phyloP scores from a whole-genome alignment of 768 basidiomycete genomes.

The Mycena belliarum region DNA sequence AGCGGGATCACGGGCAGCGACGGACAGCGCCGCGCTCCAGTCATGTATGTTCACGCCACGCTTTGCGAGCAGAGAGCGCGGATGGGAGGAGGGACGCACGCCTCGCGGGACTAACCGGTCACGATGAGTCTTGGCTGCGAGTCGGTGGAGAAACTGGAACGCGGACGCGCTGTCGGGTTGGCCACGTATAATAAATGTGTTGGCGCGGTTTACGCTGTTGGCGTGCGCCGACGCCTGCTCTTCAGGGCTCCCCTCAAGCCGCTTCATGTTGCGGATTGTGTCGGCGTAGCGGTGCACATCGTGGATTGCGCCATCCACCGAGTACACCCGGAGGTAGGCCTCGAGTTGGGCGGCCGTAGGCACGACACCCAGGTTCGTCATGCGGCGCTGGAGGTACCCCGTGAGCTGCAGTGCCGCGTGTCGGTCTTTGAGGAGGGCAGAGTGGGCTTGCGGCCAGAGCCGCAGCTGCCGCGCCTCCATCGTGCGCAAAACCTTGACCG shows the following conservation, averaged over 20 bases:
- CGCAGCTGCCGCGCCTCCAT: constrained; percentile 49
- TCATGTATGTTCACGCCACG: constrained; percentile 43
- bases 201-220: constrained; percentile 33
- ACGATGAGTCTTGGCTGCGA: constrained; percentile 20
- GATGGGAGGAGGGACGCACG: constrained; percentile 4
- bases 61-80: constrained; percentile 22
- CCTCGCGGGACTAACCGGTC: constrained; percentile 6
- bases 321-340: constrained; percentile 47
- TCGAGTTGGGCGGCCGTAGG: constrained; percentile 49
- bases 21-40: constrained; percentile 46
- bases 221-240: background rate
- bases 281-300: constrained; percentile 41
- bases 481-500: constrained; percentile 41
- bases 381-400: constrained; percentile 44
- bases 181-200: constrained; percentile 44
- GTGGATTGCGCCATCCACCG: constrained; percentile 44
- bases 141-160: constrained; percentile 45
- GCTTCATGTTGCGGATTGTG: constrained; percentile 32
- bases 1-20: constrained; percentile 41
- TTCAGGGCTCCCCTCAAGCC: background rate
- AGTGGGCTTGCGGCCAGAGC: constrained; percentile 44
- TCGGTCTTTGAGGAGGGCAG: constrained; percentile 47
- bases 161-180: constrained; percentile 45
- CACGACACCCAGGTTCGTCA: constrained; percentile 40
- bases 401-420: constrained; percentile 54